Percentiles rank a stretch among this genome's conserved stretches.
phyloP scores from a whole-genome alignment of 495 filamentous ascomycete genomes.

The Podospora pseudopauciseta region DNA sequence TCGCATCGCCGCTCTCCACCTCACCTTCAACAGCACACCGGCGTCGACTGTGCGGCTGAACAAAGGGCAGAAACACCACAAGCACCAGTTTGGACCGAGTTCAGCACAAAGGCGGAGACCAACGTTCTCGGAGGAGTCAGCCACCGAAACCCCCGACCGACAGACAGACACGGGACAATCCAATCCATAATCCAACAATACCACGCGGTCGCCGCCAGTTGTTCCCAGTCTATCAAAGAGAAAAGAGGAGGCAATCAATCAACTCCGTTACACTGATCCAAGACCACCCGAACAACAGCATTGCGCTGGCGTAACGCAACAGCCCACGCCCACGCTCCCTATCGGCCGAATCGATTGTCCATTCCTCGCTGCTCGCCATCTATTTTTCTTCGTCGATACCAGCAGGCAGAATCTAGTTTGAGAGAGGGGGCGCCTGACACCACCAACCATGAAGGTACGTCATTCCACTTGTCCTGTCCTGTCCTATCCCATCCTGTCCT shows the following conservation, averaged over 20 bases:
- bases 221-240: not conserved
- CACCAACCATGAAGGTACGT: slow-evolving; percentile 46
- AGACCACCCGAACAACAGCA: slow-evolving; percentile 23
- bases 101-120: slow-evolving; percentile 19
- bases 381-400: slow-evolving; percentile 9
- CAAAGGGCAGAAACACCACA: slow-evolving; percentile 16
- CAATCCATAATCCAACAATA: not conserved
- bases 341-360: slow-evolving; percentile 26
- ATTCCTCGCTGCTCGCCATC: slow-evolving; percentile 18
- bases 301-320: slow-evolving; percentile 30
- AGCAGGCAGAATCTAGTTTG: slow-evolving; percentile 8
- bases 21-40: slow-evolving; percentile 16
- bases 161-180: not conserved
- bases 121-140: not conserved
- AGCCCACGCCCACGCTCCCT: slow-evolving; percentile 1
- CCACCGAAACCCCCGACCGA: not conserved
- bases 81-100: slow-evolving; percentile 5
- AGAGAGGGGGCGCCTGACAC: slow-evolving; percentile 30
- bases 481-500: slow-evolving; percentile 15
- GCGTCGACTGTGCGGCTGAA: slow-evolving; percentile 10
- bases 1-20: slow-evolving; percentile 23
- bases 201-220: not conserved
- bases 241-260: slow-evolving; percentile 12
- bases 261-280: slow-evolving; percentile 34
- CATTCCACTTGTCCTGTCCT: slow-evolving; percentile 29